These are phyloP conservation scores for Lepidium africanum DNA, from an alignment of 345 rosid genomes.

Conservation along the genomic window DNA sequence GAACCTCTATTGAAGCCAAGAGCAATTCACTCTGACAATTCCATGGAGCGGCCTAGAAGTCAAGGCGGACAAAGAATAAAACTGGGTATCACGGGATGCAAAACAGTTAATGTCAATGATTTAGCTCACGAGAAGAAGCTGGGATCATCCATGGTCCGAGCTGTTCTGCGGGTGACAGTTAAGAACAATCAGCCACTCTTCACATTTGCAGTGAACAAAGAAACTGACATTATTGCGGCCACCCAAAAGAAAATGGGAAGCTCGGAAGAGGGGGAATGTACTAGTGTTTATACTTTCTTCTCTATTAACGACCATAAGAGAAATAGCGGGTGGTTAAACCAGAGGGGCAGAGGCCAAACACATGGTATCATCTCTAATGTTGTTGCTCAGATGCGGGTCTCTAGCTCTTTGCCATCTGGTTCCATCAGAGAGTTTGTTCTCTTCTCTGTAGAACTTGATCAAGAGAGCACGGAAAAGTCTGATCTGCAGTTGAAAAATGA, in stretches of 20 bases:
- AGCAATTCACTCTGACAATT: slow-evolving; percentile 27
- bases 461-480: slow-evolving; percentile 32
- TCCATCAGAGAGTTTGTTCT: slow-evolving; percentile 67
- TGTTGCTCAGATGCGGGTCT: slow-evolving; percentile 78
- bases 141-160: slow-evolving; percentile 49
- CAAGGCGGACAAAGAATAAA: slow-evolving; percentile 39
- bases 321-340: slow-evolving; percentile 67
- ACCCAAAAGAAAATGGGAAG: slow-evolving; percentile 51
- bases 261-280: slow-evolving; percentile 41
- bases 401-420: slow-evolving; percentile 35
- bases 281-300: slow-evolving; percentile 65
- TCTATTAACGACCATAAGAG: slow-evolving; percentile 60
- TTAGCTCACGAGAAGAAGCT: slow-evolving; percentile 38
- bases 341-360: slow-evolving; percentile 54
- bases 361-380: slow-evolving; percentile 51
- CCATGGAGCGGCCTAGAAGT: slow-evolving; percentile 29
- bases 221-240: slow-evolving; percentile 63
- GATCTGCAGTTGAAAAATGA: slow-evolving; percentile 57
- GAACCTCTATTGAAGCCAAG: slow-evolving; percentile 69
- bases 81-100: slow-evolving; percentile 30
- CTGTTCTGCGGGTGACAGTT: slow-evolving; percentile 57
- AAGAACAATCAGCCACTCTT: slow-evolving; percentile 76
- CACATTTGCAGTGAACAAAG: slow-evolving; percentile 76
- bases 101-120: slow-evolving; percentile 30
- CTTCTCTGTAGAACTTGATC: slow-evolving; percentile 48